Base-by-base conservation (phyloP, 352 stramenopile species). In the Globisporangium sylvaticum region DNA sequence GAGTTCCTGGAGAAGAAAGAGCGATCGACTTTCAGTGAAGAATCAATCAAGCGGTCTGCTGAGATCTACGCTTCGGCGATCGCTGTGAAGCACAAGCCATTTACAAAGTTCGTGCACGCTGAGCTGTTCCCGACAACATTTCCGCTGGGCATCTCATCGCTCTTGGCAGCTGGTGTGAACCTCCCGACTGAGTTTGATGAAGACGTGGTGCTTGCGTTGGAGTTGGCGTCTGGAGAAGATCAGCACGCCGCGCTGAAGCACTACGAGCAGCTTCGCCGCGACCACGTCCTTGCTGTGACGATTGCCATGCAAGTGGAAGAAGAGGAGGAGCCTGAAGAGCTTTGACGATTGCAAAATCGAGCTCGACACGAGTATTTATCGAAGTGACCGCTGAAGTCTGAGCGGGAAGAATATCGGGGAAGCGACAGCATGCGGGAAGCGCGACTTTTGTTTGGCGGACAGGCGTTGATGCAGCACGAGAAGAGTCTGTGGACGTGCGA, bases 1-100 rank as follows among this genome's bases (percentile, higher is more conserved):
- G 84, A 93, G 32, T 93, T 89, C 39, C 63, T 93, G 54, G 84
- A 93, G 69, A 87, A 89, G 65, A 76, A 81, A 34, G 78, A 85
- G 44, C 65, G 50, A n/a, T 90, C 79, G 2, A 44, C 66, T 8
- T 74, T 73, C 63, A 79, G 66, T 18, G 74, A 79, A 27, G 77
- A 72, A 44, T 65, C 82, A 25, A 78, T 91, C 10, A 79, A 77
- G 54, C 74, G 70, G 14, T 91, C 83, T 0, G 73, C 66, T 2
- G 76, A 84, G 59, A 66, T 81, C 4, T 89, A 87, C 64, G 58
- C 71, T 12, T 67, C 79, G 0, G 78, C 78, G 8, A 72, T 82
- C 34, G 62, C 72, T 5, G 72, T 81, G n/a, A 88, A 88, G 57
- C 75, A 73, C 48, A 73, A 74, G 7, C 73, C 79, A n/a, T 65